Conservation (phyloP, 192 early-diverging fungal genomes). For the Cetraspora pellucida region DNA sequence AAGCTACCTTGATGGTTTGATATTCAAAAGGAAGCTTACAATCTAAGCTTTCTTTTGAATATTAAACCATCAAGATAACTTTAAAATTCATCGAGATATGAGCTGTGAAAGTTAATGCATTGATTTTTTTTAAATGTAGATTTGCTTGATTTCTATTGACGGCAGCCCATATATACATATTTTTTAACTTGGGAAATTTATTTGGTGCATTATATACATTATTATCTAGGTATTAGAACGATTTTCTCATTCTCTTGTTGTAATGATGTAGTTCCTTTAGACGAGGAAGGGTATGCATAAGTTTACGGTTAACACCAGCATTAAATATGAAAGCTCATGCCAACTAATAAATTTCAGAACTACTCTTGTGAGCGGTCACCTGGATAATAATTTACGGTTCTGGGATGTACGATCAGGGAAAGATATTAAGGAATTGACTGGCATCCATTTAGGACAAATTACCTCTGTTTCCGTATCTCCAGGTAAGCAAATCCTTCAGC, state of each 20-base stretch:
- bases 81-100: no score
- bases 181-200: background rate
- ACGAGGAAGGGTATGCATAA: slow-evolving; percentile 64
- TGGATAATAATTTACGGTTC: slow-evolving; percentile 89
- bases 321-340: background rate
- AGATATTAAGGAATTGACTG: slow-evolving; percentile 80
- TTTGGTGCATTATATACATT: no score
- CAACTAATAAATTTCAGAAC: slow-evolving; percentile 47
- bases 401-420: slow-evolving; percentile 88
- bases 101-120: no score
- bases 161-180: background rate
- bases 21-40: no score
- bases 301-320: background rate
- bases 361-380: slow-evolving; percentile 86
- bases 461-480: slow-evolving; percentile 79
- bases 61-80: no score
- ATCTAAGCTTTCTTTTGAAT: no score
- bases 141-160: no score
- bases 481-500: slow-evolving; percentile 46
- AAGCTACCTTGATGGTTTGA: no score
- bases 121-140: no score
- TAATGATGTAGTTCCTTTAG: slow-evolving; percentile 84
- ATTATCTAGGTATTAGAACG: slow-evolving; percentile 69
- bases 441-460: slow-evolving; percentile 87
- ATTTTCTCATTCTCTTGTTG: slow-evolving; percentile 94